Evolutionary conservation across 2,329 filamentous ascomycete species (phyloP), one percentile per base, ranked within the genome.

Genomic region (Elsinoe batatas): DNA sequence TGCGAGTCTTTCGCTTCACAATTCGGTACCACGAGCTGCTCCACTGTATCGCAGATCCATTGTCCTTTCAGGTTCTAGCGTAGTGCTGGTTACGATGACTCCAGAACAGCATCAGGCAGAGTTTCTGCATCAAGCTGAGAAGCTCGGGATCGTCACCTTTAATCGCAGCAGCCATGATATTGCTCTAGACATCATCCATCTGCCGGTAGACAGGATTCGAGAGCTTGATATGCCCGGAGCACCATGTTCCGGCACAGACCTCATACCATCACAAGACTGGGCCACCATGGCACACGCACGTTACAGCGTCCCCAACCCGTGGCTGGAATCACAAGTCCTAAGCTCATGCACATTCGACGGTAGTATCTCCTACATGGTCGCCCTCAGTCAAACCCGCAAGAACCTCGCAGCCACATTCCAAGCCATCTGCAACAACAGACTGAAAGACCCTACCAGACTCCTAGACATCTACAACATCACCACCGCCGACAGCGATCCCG

Each of bases 331-430:
- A 2, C 60, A 60, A 20, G 47, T 61, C 10, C 51, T 58, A 20
- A 56, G 55, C 38, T 58, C 54, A 8, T 46, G 71, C 65, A 17
- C 50, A 51, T 65, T 64, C 47, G 65, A 68, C 44, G 58, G 64
- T 56, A 64, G 64, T 38, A 68, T 66, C 56, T 61, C 60, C 43
- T 60, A 65, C 57, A 62, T 58, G 12, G 56, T 62, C 20, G 60
- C 66, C 13, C 65, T 68, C 54, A 65, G 74, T 57, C 79, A 80
- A 59, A 73, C 74, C 58, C 74, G 80, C 60, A 79, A 80, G 56
- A 72, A 78, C 57, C 76, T 81, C 65, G 77, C 76, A 1, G 80
- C 76, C 76, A 76, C 72, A 2, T 77, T 79, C 58, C 76, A 77
- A 0, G 76, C 75, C 2, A 75, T 76, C 44, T 68, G 79, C 1